Evolutionary conservation across 2,329 filamentous ascomycete species (phyloP).

Genomic region (Coniochaeta sp.): DNA sequence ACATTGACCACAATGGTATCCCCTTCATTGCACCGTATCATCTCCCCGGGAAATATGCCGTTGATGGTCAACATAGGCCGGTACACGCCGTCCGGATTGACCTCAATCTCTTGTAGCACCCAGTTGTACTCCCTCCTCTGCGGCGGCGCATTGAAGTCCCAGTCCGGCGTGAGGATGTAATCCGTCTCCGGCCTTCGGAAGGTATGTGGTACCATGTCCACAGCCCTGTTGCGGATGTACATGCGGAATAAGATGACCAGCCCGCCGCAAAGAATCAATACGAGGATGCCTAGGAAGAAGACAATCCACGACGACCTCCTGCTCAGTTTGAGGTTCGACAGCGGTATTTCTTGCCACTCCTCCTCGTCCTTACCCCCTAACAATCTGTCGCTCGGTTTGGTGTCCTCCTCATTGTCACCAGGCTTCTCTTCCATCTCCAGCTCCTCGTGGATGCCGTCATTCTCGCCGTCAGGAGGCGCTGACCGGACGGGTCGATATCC

Average conservation of each 20-base stretch:
- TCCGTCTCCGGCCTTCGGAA: slow-evolving; percentile 29
- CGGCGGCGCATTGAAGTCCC: slow-evolving; percentile 45
- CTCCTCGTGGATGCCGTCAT: slow-evolving; percentile 6
- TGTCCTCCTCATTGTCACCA: background rate
- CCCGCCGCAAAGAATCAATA: background rate
- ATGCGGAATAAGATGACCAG: slow-evolving; percentile 1
- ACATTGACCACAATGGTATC: slow-evolving; percentile 61
- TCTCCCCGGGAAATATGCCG: slow-evolving; percentile 64
- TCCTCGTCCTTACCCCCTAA: slow-evolving; percentile 2
- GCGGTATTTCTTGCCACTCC: background rate
- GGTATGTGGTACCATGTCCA: background rate
- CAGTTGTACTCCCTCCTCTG: slow-evolving; percentile 52
- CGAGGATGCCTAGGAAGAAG: slow-evolving; percentile 1
- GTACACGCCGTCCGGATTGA: slow-evolving; percentile 54
- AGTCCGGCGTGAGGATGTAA: slow-evolving; percentile 50
- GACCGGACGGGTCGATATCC: slow-evolving; percentile 13
- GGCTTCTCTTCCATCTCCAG: slow-evolving; percentile 5
- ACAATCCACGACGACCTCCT: background rate
- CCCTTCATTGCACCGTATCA: slow-evolving; percentile 66
- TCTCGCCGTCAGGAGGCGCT: slow-evolving; percentile 7
- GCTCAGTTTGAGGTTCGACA: background rate
- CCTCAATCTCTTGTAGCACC: slow-evolving; percentile 48
- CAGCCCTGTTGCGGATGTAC: background rate
- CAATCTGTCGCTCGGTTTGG: slow-evolving; percentile 11
- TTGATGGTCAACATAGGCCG: slow-evolving; percentile 64